These are phyloP conservation scores for Ananas comosus DNA, from an alignment of 176 grass and related monocot species.

Conservation along the genomic window DNA sequence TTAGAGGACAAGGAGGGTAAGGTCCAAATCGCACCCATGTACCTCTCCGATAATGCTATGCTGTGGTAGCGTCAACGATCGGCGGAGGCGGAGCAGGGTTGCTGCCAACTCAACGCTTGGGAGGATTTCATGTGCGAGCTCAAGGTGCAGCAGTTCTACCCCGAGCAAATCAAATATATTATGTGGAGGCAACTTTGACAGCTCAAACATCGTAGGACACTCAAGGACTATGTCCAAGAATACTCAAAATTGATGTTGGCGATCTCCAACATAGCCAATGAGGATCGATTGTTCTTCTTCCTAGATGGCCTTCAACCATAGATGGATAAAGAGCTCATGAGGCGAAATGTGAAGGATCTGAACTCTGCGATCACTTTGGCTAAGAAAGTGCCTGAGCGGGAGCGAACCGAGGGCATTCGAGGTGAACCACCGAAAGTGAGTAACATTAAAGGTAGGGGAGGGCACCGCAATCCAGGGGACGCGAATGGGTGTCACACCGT, in stretches of 20 bases:
- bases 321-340: not conserved
- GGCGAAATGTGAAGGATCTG: not conserved
- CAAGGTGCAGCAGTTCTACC: not conserved
- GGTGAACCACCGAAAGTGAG: too few relatives aligned
- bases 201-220: not conserved
- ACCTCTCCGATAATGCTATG: not conserved
- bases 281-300: not conserved
- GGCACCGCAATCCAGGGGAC: too few relatives aligned
- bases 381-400: not conserved
- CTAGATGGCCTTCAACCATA: not conserved
- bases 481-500: too few relatives aligned
- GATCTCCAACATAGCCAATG: not conserved
- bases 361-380: not conserved
- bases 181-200: not conserved
- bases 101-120: not conserved
- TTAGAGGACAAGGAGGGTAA: too few relatives aligned
- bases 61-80: not conserved
- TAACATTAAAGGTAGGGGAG: too few relatives aligned
- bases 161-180: not conserved
- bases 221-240: not conserved
- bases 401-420: not conserved
- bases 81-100: not conserved
- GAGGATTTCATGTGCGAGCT: not conserved
- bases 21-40: too few relatives aligned
- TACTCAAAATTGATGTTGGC: too few relatives aligned